Percentiles rank a stretch among this genome's conserved stretches.
Conservation (phyloP, 257 asterid genomes). For the Penstemon davidsonii region DNA sequence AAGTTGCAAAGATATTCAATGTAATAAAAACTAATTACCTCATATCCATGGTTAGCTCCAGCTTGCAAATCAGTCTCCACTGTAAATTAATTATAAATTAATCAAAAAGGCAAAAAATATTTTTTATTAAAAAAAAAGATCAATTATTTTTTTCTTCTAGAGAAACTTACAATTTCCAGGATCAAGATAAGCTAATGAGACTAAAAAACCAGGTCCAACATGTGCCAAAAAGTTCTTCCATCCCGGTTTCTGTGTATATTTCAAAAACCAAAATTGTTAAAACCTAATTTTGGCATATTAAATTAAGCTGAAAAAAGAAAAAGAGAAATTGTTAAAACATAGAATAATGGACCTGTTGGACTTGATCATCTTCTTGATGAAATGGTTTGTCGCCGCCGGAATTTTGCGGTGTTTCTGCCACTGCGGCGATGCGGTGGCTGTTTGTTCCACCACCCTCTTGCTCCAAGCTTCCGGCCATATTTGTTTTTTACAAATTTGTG, state of each 20-base stretch:
- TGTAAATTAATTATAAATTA: constrained; percentile 24
- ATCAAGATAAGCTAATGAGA: constrained; percentile 89
- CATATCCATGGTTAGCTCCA: constrained; percentile 82
- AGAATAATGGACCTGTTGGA: constrained; percentile 22
- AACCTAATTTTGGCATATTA: background rate
- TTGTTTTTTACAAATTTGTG: background rate
- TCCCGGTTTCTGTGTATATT: constrained; percentile 61
- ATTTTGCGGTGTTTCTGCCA: constrained; percentile 37
- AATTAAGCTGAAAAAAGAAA: background rate
- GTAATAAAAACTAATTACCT: constrained; percentile 37
- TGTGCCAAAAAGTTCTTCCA: constrained; percentile 70
- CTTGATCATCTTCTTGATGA: constrained; percentile 23
- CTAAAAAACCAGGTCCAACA: constrained; percentile 93
- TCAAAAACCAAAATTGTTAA: background rate
- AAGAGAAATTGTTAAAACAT: background rate
- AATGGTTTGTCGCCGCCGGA: constrained; percentile 24
- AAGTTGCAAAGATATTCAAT: background rate
- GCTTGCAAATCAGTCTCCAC: constrained; percentile 98
- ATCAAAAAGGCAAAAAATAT: background rate
- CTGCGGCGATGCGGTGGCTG: constrained; percentile 46
- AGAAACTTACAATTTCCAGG: constrained; percentile 75
- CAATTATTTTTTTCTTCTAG: background rate
- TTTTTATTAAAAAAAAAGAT: background rate
- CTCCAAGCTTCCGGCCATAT: constrained; percentile 39
- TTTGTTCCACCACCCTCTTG: constrained; percentile 33